Evolutionary conservation across 1,139 yeast species (phyloP), one percentile per base, ranked within the genome.

Genomic region (Yamadazyma epiphylla): DNA sequence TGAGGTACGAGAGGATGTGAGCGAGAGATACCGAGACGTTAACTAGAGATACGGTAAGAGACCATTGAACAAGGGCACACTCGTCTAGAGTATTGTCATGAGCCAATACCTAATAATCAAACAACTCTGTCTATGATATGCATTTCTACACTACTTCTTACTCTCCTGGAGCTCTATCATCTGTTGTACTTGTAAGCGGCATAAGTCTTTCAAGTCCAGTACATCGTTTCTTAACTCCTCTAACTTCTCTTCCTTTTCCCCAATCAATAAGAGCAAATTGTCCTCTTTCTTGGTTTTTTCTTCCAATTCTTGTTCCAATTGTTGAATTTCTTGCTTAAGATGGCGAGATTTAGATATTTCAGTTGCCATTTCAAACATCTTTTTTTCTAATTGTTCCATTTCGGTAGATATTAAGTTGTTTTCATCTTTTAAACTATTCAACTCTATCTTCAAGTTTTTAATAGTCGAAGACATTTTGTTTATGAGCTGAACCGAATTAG

Each of bases 181-280:
- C 46, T 88, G 94, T 53, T 86, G 94, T 19, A 88, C 91, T 55
- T 91, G 98, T 39, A 74, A 72, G 38, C 77, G 72, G 51, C 88
- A 75, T 63, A 89, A 64, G 24, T 83, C 89, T 55, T 89, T 91
- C 55, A 91, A 65, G 54, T 91, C 99, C 5, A 68, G 71, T 11
- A 94, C 91, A 50, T 91, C 99, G 4, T 95, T 95, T 42, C 70
- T 70, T 31, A 94, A 65, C 55, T 91, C 98, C 34, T 80, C 85
- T 5, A 86, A 91, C 41, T 70, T 72, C 53, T 94, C 98, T 10
- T 88, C 74, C 51, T 89, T 88, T 48, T 89, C 96, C 4, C 96
- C 96, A 13, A 89, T 68, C 40, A 87, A 57, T 45, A 82, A 86
- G 37, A 89, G 60, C 38, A 91, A 76, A 3, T 80, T 71, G 33